phyloP scores from a whole-genome alignment of 2,329 filamentous ascomycete genomes.

The Aspergillus vadensis region DNA sequence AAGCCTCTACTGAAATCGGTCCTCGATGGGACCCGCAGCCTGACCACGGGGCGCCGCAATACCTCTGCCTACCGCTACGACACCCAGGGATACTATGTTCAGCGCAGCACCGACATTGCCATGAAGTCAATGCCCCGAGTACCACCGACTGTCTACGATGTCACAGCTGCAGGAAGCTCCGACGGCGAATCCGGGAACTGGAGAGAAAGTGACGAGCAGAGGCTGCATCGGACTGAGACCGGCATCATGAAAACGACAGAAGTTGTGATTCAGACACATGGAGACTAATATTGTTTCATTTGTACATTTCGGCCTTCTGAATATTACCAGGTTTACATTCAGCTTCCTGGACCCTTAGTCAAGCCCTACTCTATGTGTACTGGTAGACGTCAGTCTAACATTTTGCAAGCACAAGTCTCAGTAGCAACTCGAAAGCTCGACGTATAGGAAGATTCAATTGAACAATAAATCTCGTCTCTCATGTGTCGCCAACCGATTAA shows the following conservation, averaged over 20 bases:
- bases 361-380: too few relatives aligned
- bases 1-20: conserved; percentile 38
- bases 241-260: conserved; percentile 7
- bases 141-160: not conserved
- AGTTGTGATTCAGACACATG: conserved; percentile 5
- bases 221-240: not conserved
- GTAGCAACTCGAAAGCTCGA: too few relatives aligned
- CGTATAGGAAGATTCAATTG: too few relatives aligned
- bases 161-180: not conserved
- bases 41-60: conserved; percentile 13
- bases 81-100: conserved; percentile 7
- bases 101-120: conserved; percentile 1
- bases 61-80: conserved; percentile 8
- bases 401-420: too few relatives aligned
- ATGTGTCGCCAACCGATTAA: too few relatives aligned
- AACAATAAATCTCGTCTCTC: too few relatives aligned
- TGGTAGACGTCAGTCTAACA: too few relatives aligned
- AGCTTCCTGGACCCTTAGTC: too few relatives aligned
- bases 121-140: not conserved
- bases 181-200: not conserved
- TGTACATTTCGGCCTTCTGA: not conserved
- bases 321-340: not conserved
- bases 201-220: not conserved
- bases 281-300: not conserved
- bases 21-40: conserved; percentile 14